phyloP scores from a whole-genome alignment of 2,329 filamentous ascomycete species.

The Trichothecium sympodiale region DNA sequence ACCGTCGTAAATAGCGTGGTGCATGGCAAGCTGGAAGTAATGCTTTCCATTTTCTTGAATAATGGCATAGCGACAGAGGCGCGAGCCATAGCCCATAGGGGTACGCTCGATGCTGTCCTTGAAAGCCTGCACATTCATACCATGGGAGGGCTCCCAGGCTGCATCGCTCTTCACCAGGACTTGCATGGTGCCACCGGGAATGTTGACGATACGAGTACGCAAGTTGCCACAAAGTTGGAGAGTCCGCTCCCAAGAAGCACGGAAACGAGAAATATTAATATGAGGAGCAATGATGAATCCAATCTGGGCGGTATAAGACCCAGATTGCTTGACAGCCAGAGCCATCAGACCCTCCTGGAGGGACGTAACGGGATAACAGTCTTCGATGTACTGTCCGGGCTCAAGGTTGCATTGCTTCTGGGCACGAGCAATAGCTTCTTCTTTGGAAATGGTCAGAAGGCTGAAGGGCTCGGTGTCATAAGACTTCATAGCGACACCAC shows the following conservation, averaged over 20 bases:
- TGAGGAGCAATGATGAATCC: conserved; percentile 5
- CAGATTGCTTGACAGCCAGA: conserved; percentile 24
- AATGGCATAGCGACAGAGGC: background rate
- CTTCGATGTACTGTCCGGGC: conserved; percentile 21
- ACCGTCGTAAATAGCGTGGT: conserved; percentile 85
- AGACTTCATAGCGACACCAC: background rate
- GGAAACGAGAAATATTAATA: conserved; percentile 7
- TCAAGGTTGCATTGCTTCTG: conserved; percentile 3
- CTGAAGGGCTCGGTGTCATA: conserved; percentile 1
- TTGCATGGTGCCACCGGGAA: conserved; percentile 5
- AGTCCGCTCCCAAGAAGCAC: conserved; percentile 8
- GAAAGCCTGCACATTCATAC: background rate
- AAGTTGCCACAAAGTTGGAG: conserved; percentile 8
- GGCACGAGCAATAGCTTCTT: background rate
- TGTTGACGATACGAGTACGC: conserved; percentile 10
- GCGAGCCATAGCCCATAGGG: background rate
- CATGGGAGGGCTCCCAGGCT: background rate
- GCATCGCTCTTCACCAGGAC: conserved; percentile 6
- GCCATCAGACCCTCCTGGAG: conserved; percentile 39
- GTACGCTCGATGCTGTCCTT: too few relatives aligned
- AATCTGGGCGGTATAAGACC: conserved; percentile 10
- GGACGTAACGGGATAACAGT: conserved; percentile 36
- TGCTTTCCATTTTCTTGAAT: background rate
- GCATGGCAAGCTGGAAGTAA: conserved; percentile 44
- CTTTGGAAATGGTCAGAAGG: background rate